Evolutionary conservation across 768 basidiomycete genomes (phyloP).

Genomic region (Boletus rex-veris): DNA sequence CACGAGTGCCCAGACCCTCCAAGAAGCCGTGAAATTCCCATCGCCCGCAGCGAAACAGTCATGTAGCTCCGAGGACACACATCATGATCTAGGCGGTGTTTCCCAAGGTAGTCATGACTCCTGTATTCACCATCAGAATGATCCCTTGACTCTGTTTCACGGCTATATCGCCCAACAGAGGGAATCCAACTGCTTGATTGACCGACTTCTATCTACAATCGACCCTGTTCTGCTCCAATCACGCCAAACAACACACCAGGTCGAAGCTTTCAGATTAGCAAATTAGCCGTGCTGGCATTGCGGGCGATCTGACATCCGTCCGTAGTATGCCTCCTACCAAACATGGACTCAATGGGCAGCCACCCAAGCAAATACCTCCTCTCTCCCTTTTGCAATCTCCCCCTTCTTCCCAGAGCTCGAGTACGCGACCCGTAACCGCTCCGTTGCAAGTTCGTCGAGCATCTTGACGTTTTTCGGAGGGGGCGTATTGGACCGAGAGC

Average conservation of each 20-base stretch:
- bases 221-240: neutral
- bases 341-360: conserved; percentile 16
- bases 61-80: neutral
- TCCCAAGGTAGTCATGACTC: neutral
- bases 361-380: conserved; percentile 47
- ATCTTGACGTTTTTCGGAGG: conserved; percentile 51
- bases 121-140: neutral
- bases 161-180: neutral
- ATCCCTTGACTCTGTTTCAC: neutral
- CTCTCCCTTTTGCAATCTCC: conserved; percentile 39
- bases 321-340: neutral
- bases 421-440: conserved; percentile 63
- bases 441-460: conserved; percentile 71
- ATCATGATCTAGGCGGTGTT: neutral
- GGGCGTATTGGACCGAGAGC: conserved; percentile 56
- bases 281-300: neutral
- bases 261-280: conserved; percentile 1
- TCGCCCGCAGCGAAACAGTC: neutral
- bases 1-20: neutral
- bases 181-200: neutral
- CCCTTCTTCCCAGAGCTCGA: conserved; percentile 39
- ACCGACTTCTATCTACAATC: neutral
- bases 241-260: neutral
- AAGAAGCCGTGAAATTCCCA: neutral
- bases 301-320: neutral